These are phyloP conservation scores for Nepenthes alata DNA, from an alignment of 179 eudicot genomes.

Conservation along the genomic window DNA sequence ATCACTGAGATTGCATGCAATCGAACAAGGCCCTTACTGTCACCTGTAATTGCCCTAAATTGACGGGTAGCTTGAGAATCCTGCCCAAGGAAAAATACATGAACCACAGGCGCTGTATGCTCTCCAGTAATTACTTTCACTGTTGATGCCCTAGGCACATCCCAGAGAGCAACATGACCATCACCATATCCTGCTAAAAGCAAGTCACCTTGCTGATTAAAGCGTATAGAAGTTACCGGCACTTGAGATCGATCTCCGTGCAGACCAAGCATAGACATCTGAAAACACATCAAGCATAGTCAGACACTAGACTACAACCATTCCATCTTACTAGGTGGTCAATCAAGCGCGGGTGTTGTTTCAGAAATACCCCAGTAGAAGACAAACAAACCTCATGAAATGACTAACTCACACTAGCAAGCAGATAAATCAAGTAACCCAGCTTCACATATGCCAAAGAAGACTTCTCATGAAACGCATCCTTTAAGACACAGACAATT, in stretches of 20 bases:
- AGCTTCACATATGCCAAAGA: no score
- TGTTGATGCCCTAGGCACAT: conserved; percentile 53
- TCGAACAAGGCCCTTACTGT: conserved; percentile 69
- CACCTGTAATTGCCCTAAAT: conserved; percentile 76
- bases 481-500: background rate
- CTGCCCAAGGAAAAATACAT: conserved; percentile 70
- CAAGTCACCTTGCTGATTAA: conserved; percentile 81
- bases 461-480: no score
- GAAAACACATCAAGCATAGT: conserved; percentile 11
- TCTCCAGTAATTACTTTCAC: conserved; percentile 57
- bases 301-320: conserved; percentile 1
- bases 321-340: conserved; percentile 2
- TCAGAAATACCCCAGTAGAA: background rate
- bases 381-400: background rate
- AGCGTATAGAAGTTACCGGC: conserved; percentile 81
- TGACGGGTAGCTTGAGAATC: conserved; percentile 8
- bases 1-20: conserved; percentile 50
- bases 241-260: conserved; percentile 69
- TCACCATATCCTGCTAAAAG: conserved; percentile 86
- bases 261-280: conserved; percentile 68
- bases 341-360: background rate
- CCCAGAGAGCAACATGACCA: conserved; percentile 75
- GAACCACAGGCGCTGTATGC: conserved; percentile 78
- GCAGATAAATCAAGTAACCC: background rate
- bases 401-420: background rate